These are phyloP conservation scores for Candida takata DNA, from an alignment of 805 yeast species.

Conservation along the genomic window DNA sequence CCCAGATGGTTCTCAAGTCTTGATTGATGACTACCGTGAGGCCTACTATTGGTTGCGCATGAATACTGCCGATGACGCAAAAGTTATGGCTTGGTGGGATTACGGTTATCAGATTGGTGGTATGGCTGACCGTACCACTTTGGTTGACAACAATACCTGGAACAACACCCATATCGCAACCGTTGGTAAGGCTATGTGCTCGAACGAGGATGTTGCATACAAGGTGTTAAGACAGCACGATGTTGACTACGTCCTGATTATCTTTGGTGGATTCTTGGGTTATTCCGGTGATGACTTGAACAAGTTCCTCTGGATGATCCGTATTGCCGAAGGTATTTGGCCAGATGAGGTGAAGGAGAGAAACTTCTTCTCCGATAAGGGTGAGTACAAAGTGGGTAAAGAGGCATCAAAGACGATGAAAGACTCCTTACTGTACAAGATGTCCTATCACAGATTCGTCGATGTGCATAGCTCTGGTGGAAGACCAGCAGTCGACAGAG, in stretches of 20 bases:
- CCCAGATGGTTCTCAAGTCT: conserved; percentile 76
- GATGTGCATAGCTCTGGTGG: conserved; percentile 47
- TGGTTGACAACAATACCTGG: conserved; percentile 99
- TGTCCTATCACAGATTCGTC: conserved; percentile 83
- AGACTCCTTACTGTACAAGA: conserved; percentile 87
- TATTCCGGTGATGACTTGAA: conserved; percentile 95
- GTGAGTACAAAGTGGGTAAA: conserved; percentile 84
- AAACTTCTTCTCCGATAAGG: conserved; percentile 71
- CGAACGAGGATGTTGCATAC: conserved; percentile 81
- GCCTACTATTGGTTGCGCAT: conserved; percentile 98
- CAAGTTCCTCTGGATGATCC: conserved; percentile 97
- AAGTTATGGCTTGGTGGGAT: conserved; percentile 99
- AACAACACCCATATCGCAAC: conserved; percentile 98
- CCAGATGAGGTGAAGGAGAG: conserved; percentile 95
- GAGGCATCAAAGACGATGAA: conserved; percentile 80
- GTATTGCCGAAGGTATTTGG: conserved; percentile 99
- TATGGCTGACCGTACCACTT: conserved; percentile 98
- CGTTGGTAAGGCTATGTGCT: conserved; percentile 96
- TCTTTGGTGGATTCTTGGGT: conserved; percentile 92
- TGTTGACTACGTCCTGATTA: conserved; percentile 87
- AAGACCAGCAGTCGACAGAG: conserved; percentile 70
- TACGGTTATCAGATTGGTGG: conserved; percentile 99
- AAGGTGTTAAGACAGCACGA: conserved; percentile 85
- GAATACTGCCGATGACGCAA: conserved; percentile 95
- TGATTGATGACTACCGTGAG: conserved; percentile 96